Base-by-base conservation (phyloP, 2,329 filamentous ascomycete species). In the Tympanopsis confertula region DNA sequence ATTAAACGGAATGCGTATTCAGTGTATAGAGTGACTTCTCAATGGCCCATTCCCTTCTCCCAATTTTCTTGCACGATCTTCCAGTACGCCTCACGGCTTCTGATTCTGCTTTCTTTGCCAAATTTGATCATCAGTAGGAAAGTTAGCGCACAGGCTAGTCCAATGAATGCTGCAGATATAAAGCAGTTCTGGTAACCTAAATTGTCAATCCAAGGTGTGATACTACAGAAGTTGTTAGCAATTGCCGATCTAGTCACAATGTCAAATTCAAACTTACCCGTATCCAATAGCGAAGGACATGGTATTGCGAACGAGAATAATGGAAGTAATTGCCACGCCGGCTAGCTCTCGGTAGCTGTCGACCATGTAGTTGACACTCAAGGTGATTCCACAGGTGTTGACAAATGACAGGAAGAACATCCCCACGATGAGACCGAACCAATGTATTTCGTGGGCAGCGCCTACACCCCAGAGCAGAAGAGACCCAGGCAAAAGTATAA, bases 251-350 rank as follows among this genome's bases (percentile, higher is more conserved):
- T 10, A 26, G n/a, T 7, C 7, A 26, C 7, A 26, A 26, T 10
- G n/a, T 10, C 7, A 26, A 26, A 26, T 26, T 10, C 7, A 15
- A 7, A 33, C 30, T 7, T 33, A 33, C 30, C 30, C 62, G 43
- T 62, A 63, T 3, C 58, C 54, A 36, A 67, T 59, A 0, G 59
- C 64, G 44, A 68, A 68, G 0, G 55, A 58, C 58, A 67, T 64
- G 1, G 62, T 65, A 41, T 68, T 67, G 3, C 64, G 56, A 13
- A 68, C 57, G 17, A 66, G 39, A 37, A 68, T 68, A 13, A 66
- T 55, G 14, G 55, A 61, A 3, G 52, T 55, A 49, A 62, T 55
- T 0, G 55, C 58, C 19, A 62, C 56, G 2, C 58, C 56, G 14
- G 55, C 58, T 7, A 63, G 37, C 37, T 62, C 59, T 12, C 50